phyloP scores from a whole-genome alignment of 306 rosid species.

The Alnus glutinosa region DNA sequence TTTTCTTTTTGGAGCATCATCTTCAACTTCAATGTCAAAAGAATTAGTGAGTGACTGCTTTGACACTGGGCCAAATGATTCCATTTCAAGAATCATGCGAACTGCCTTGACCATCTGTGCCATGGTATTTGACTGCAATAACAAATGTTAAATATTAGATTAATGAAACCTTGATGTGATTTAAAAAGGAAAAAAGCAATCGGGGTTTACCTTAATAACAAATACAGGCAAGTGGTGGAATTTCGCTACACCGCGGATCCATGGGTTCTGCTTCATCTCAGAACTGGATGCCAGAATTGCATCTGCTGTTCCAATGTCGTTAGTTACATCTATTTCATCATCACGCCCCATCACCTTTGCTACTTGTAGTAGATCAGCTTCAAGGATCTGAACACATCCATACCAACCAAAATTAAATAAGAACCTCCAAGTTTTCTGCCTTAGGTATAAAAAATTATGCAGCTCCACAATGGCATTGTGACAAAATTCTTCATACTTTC shows the following conservation, averaged over 20 bases:
- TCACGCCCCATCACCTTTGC: slow-evolving; percentile 90
- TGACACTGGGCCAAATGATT: slow-evolving; percentile 46
- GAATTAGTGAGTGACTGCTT: slow-evolving; percentile 50
- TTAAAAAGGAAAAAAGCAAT: slow-evolving; percentile 11
- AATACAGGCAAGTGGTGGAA: slow-evolving; percentile 86
- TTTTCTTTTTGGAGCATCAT: slow-evolving; percentile 82
- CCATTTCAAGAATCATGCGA: slow-evolving; percentile 81
- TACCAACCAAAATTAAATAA: slow-evolving; percentile 14
- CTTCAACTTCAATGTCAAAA: slow-evolving; percentile 71
- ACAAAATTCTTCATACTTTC: slow-evolving; percentile 20
- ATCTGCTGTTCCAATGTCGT: slow-evolving; percentile 83
- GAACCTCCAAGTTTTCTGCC: background rate
- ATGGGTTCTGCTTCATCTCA: slow-evolving; percentile 77
- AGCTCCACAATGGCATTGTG: slow-evolving; percentile 11
- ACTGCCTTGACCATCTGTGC: slow-evolving; percentile 97
- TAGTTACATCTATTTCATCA: slow-evolving; percentile 69
- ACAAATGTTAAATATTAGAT: slow-evolving; percentile 27
- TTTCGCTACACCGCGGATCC: slow-evolving; percentile 91
- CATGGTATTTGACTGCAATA: slow-evolving; percentile 86
- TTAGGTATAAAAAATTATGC: slow-evolving; percentile 17
- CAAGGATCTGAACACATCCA: slow-evolving; percentile 62
- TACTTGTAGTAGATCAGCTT: slow-evolving; percentile 90
- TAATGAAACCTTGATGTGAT: slow-evolving; percentile 19
- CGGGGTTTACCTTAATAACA: slow-evolving; percentile 73
- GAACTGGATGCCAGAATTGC: slow-evolving; percentile 78